Base-by-base conservation (phyloP, 140 eudicot genomes). In the Flaveria floridana region DNA sequence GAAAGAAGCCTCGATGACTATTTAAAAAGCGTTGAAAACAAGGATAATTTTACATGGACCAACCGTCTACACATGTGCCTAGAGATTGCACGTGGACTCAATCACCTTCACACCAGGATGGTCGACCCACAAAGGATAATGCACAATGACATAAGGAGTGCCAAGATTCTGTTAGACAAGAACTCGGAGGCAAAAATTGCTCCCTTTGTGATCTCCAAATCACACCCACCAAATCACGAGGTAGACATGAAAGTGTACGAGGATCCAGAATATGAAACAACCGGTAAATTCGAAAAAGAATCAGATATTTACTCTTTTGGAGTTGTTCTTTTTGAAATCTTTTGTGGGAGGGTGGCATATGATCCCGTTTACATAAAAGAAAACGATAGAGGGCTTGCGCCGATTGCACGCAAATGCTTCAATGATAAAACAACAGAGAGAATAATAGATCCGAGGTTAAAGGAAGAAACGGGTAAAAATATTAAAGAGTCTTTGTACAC, bases 331-430 rank as follows among this genome's bases (percentile, higher is more conserved):
- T 66, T 66, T 9, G 71, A 66, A 41, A 66, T 66, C n/a, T 66
- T 39, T 37, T 39, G 71, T 66, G 71, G 71, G 53, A 66, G 28
- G 53, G 23, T 66, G 52, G 71, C 71, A 8, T 39, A 66, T 66
- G 71, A 66, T 66, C 16, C 53, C 0, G 30, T 66, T 39, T 66
- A 39, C 52, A 18, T 16, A 0, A 34, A 30, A 9, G 34, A 66
- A 41, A 66, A 66, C 18, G 53, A 66, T 1, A 66, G 42, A 37
- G 52, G 71, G 71, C 71, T 41, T 65, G 52, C 51, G 1, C 53
- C 52, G 9, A 41, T 65, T 37, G 71, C 71, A 66, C 53, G n/a
- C 30, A 1, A 66, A 16, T 39, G 71, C 4, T 66, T 8, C 52
- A 1, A 41, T 37, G 71, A 39, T 66, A 28, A n/a, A 66, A 39